Evolutionary conservation across 78 protist species (phyloP), one percentile per base, ranked within the genome.

Genomic region (Tieghemostelium lacteum): DNA sequence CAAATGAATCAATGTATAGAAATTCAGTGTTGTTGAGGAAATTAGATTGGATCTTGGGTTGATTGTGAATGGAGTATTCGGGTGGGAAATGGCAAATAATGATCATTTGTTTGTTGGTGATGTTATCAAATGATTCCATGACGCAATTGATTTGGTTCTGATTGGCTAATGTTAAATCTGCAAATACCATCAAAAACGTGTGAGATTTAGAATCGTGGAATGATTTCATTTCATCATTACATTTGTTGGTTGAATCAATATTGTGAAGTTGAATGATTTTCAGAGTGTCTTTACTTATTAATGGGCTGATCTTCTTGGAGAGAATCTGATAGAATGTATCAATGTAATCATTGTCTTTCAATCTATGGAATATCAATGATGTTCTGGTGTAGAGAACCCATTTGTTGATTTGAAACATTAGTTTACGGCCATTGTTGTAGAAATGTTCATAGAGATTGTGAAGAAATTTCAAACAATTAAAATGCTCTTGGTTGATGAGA

Each of bases 1-100:
- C 74, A 5, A 67, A 45, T 16, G 74, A 67, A 67, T 67, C 74
- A 28, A 67, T 67, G 10, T 67, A 67, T 16, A 67, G 36, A 26
- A 26, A 67, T 16, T 67, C 58, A 2, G 55, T 67, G 26, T 40
- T 40, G 26, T 67, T 67, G 20, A 78, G 29, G 16, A 66, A 78
- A 10, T 66, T 78, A 14, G 76, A 34, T 3, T 66, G 64, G 0
- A 78, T 34, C 17, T 78, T 78, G 49, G 73, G 34, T 64, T 78
- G 65, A 39, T 70, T 50, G 0, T 54, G 62, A 0, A 78, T 22
- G 31, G 88, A 66, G 45, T n/a, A 78, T 33, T 78, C 88, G 4
- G 75, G 76, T 83, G 91, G 91, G 34, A 52, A 69, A 40, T 83
- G 91, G n/a, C 78, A 83, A 45, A 83, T 83, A 28, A 63, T 50